Percentiles rank a stretch among this genome's conserved stretches.
phyloP scores from a whole-genome alignment of 2,329 filamentous ascomycete genomes.

The Botrytis paeoniae region DNA sequence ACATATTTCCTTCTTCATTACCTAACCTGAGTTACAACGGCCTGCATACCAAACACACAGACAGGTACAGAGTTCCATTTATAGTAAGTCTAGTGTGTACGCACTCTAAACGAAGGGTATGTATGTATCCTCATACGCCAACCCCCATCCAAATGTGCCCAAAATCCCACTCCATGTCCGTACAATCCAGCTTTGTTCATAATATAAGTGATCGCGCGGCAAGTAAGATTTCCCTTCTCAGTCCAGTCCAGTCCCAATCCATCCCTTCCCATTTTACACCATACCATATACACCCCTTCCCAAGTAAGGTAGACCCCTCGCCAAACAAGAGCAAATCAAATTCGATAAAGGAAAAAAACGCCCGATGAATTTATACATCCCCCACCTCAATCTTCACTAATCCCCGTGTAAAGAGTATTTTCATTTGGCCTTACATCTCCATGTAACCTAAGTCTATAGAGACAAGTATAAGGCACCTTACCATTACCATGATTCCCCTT shows the following conservation, averaged over 20 bases:
- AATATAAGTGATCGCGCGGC: not conserved
- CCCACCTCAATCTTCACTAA: not conserved
- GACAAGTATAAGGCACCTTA: slow-evolving; percentile 55
- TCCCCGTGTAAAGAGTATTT: not conserved
- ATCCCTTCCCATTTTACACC: not conserved
- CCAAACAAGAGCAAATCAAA: not conserved
- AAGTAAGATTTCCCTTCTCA: not conserved
- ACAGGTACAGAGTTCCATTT: not conserved
- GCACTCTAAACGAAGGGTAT: not conserved
- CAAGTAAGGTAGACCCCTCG: not conserved
- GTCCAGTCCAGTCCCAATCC: too few species aligned
- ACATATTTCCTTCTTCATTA: not conserved
- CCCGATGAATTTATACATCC: not conserved
- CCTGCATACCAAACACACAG: not conserved
- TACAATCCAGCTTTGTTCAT: slow-evolving; percentile 2
- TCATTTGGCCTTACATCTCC: slow-evolving; percentile 37
- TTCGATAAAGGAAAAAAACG: not conserved
- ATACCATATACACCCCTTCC: slow-evolving; percentile 3
- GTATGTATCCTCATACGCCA: not conserved
- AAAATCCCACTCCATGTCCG: not conserved
- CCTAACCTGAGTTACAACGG: not conserved
- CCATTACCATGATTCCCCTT: slow-evolving; percentile 56
- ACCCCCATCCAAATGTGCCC: not conserved
- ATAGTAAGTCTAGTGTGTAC: not conserved
- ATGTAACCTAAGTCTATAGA: slow-evolving; percentile 62